phyloP scores from a whole-genome alignment of 805 yeast genomes.

The Metschnikowia peoriensis region DNA sequence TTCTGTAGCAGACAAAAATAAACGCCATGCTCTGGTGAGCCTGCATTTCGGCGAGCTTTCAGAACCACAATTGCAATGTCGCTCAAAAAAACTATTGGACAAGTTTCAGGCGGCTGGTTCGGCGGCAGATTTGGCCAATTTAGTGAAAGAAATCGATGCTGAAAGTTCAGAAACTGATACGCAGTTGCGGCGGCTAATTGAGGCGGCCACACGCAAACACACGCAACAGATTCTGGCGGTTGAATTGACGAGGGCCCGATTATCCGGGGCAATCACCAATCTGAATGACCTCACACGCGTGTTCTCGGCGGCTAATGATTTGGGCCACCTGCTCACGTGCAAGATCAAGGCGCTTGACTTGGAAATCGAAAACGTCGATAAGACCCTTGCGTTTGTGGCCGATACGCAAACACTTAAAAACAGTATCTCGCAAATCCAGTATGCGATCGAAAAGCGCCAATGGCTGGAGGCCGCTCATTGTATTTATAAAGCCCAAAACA shows the following conservation, averaged over 20 bases:
- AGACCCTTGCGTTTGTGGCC: slow-evolving; percentile 62
- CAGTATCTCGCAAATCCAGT: slow-evolving; percentile 61
- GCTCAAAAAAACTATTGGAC: slow-evolving; percentile 7
- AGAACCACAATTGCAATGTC: slow-evolving; percentile 5
- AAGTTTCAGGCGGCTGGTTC: slow-evolving; percentile 23
- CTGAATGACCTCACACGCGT: slow-evolving; percentile 56
- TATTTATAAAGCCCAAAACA: slow-evolving; percentile 40
- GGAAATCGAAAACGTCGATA: slow-evolving; percentile 63
- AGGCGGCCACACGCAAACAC: slow-evolving; percentile 27
- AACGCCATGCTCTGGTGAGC: slow-evolving; percentile 7
- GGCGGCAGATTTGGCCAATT: slow-evolving; percentile 27
- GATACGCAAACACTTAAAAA: slow-evolving; percentile 64
- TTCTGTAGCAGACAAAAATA: neutral
- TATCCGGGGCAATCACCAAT: slow-evolving; percentile 56
- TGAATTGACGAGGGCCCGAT: slow-evolving; percentile 60
- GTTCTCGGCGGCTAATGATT: slow-evolving; percentile 58
- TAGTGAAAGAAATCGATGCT: slow-evolving; percentile 29
- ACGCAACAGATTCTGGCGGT: slow-evolving; percentile 43
- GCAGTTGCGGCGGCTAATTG: slow-evolving; percentile 25
- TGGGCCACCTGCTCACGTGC: slow-evolving; percentile 66
- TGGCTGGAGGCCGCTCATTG: slow-evolving; percentile 80
- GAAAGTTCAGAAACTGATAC: slow-evolving; percentile 25
- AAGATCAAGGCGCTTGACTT: slow-evolving; percentile 67
- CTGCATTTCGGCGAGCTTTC: slow-evolving; percentile 14
- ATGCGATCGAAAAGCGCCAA: slow-evolving; percentile 64